Percentiles rank a stretch among this genome's conserved stretches.
Evolutionary conservation across 2,329 filamentous ascomycete genomes (phyloP).

Genomic region (Furcasterigmium furcatum): DNA sequence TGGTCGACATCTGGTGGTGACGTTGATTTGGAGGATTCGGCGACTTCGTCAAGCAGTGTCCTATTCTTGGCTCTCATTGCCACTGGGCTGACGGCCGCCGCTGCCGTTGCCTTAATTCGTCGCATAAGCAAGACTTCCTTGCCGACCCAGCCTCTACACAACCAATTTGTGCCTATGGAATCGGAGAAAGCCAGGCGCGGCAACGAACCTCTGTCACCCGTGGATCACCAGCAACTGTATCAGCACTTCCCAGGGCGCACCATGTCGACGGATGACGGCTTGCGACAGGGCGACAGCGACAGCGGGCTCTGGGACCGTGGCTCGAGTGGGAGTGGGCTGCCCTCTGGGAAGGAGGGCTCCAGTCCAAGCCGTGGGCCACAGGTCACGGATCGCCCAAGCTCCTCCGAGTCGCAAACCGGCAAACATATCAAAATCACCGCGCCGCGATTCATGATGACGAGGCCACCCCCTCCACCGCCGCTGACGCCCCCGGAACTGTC

Average conservation of each 20-base stretch:
- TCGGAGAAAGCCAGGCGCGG: no score
- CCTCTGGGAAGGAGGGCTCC: no score
- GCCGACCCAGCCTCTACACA: conserved; percentile 3
- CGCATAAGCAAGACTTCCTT: conserved; percentile 4
- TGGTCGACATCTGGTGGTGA: conserved; percentile 20
- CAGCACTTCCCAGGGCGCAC: conserved; percentile 5
- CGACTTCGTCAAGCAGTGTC: not conserved
- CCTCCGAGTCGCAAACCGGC: no score
- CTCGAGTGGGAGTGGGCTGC: no score
- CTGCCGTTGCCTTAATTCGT: not conserved
- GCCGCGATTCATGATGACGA: conserved; percentile 20
- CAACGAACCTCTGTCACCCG: no score
- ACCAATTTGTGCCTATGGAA: no score
- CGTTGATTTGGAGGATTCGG: conserved; percentile 21
- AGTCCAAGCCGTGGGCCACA: no score
- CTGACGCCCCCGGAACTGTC: conserved; percentile 45
- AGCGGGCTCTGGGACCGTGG: no score
- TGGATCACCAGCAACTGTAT: conserved; percentile 8
- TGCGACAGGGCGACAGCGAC: conserved; percentile 14
- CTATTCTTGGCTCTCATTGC: not conserved
- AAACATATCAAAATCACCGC: conserved; percentile 1
- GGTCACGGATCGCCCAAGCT: no score
- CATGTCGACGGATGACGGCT: conserved; percentile 19
- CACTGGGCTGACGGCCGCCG: not conserved
- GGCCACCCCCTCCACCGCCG: conserved; percentile 42